A percentile compares a stretch with the other conserved stretches of the same genome.
Conservation (phyloP, 208 protist genomes). For the Crithidia expoeki region DNA sequence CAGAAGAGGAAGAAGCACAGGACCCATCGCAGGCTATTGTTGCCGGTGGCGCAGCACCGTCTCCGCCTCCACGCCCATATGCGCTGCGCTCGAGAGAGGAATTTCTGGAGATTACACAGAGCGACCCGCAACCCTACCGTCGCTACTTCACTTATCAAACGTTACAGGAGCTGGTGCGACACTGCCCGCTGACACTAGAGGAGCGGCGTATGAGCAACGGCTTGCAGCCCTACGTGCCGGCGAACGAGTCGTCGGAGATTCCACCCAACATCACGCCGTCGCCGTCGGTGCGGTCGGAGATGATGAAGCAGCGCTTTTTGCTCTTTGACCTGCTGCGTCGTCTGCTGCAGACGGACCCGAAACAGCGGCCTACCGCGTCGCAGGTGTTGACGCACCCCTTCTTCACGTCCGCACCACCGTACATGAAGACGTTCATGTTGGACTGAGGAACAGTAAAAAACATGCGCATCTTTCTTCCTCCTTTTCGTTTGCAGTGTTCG, state of each 20-base stretch:
- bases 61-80: neutral
- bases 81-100: slow-evolving; percentile 26
- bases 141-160: slow-evolving; percentile 72
- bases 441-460: slow-evolving; percentile 19
- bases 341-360: slow-evolving; percentile 66
- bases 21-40: neutral
- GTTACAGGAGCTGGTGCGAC: slow-evolving; percentile 69
- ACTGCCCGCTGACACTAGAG: slow-evolving; percentile 64
- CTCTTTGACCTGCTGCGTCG: slow-evolving; percentile 72
- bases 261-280: slow-evolving; percentile 16
- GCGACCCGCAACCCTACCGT: slow-evolving; percentile 52
- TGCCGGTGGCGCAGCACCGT: neutral
- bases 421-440: slow-evolving; percentile 46
- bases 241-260: slow-evolving; percentile 22
- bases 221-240: slow-evolving; percentile 39
- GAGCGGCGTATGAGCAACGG: slow-evolving; percentile 69
- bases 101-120: slow-evolving; percentile 24
- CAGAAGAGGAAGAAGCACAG: neutral
- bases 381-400: slow-evolving; percentile 71
- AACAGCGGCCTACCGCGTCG: slow-evolving; percentile 53
- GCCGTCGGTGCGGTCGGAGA: slow-evolving; percentile 45
- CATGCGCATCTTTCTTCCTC: neutral
- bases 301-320: slow-evolving; percentile 77
- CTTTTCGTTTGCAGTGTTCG: neutral
- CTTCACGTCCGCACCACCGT: slow-evolving; percentile 57